These are phyloP conservation scores for grape (Vitis vinifera) DNA, from an alignment of 164 flowering plant genomes.

Conservation along the genomic window ASM3070453v1 NC_081820.1:26173501-26174000, in stretches of 20 bases:
- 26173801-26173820: background rate
- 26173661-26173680: no score
- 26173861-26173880: conserved; percentile 16
- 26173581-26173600: no score
- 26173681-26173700: no score
- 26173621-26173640: no score
- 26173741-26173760: conserved; percentile 1
- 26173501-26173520: no score
- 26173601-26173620: no score
- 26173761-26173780: no score
- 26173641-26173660: no score
- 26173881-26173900: conserved; percentile 12
- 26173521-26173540: no score
- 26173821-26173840: conserved; percentile 14
- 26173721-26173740: conserved; percentile 12
- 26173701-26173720: no score
- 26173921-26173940: conserved; percentile 2
- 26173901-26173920: conserved; percentile 20
- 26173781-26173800: conserved; percentile 9
- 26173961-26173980: conserved; percentile 27
- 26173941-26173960: conserved; percentile 32
- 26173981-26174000: conserved; percentile 20
- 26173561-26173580: no score
- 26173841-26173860: conserved; percentile 6
- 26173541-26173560: no score